A percentile compares a stretch with the other conserved stretches of the same genome.
These are phyloP conservation scores for Colletotrichum kahawae DNA, from an alignment of 2,329 filamentous ascomycete genomes.

Conservation along the genomic window DNA sequence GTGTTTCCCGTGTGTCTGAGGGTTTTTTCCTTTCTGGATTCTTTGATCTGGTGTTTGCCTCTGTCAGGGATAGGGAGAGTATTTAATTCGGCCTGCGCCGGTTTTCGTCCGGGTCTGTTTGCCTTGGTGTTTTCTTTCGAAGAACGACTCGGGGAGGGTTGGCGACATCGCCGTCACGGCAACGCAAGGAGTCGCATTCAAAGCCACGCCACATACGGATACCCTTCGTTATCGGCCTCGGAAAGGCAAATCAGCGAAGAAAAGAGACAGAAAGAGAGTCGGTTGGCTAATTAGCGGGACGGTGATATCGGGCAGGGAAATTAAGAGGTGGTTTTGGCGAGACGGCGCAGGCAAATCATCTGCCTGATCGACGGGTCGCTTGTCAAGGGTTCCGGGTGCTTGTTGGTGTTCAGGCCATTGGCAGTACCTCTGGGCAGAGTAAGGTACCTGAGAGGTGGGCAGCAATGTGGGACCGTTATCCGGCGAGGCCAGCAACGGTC, in stretches of 20 bases:
- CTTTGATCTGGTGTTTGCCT: background rate
- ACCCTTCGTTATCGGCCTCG: background rate
- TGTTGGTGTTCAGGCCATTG: background rate
- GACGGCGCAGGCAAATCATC: background rate
- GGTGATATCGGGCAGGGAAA: background rate
- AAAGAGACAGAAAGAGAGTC: background rate
- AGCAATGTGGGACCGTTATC: background rate
- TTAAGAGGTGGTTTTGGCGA: slow-evolving; percentile 2
- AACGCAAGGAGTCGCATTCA: background rate
- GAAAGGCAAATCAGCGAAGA: background rate
- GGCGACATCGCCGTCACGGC: background rate
- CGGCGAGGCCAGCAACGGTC: background rate
- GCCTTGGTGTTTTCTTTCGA: background rate
- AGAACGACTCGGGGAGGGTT: background rate
- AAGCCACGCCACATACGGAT: background rate
- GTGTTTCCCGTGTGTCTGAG: background rate
- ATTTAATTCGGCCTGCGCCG: background rate
- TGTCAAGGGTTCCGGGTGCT: background rate
- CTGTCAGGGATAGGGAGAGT: background rate
- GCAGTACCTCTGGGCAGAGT: background rate
- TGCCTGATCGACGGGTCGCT: background rate
- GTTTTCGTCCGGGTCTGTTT: background rate
- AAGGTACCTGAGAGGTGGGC: background rate
- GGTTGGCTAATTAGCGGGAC: background rate
- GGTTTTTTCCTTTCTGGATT: background rate